Conservation (phyloP, 352 stramenopile species). For the Pythium utonaiense region DNA sequence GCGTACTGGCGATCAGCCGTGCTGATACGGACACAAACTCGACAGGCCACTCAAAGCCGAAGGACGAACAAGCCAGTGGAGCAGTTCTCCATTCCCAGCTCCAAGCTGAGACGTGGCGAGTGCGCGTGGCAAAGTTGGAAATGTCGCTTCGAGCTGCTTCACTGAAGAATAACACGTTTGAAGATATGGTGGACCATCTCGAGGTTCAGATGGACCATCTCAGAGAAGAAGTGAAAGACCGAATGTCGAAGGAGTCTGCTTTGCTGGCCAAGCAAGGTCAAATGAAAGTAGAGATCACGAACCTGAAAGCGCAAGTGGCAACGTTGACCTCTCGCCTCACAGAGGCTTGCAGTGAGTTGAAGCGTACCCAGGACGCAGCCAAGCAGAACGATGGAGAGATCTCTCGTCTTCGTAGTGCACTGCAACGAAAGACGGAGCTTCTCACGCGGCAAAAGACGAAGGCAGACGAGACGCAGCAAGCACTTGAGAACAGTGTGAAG, state of each 20-base stretch:
- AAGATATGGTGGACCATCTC: conserved; percentile 38
- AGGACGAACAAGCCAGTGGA: background rate
- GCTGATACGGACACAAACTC: background rate
- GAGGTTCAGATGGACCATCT: conserved; percentile 37
- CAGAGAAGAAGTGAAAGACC: conserved; percentile 31
- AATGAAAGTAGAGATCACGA: conserved; percentile 31
- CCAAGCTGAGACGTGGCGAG: conserved; percentile 25
- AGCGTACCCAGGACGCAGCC: conserved; percentile 23
- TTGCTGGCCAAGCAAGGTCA: conserved; percentile 23
- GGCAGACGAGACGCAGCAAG: conserved; percentile 22
- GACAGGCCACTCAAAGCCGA: too few species aligned
- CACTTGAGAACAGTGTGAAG: conserved; percentile 25
- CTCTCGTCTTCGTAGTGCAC: conserved; percentile 27
- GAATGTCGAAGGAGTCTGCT: conserved; percentile 28
- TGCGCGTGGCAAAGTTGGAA: conserved; percentile 35
- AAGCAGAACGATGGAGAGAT: conserved; percentile 25
- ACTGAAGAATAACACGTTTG: conserved; percentile 44
- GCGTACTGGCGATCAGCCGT: background rate
- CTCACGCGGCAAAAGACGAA: conserved; percentile 39
- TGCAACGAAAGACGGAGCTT: conserved; percentile 53
- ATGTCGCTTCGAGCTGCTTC: conserved; percentile 30
- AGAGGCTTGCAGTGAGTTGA: conserved; percentile 27
- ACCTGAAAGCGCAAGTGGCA: conserved; percentile 27
- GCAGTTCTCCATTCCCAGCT: conserved; percentile 10
- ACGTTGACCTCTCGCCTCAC: conserved; percentile 35